Evolutionary conservation across 2,329 filamentous ascomycete genomes (phyloP), one percentile per base, ranked within the genome.

Genomic region (Drechslerella stenobrocha): DNA sequence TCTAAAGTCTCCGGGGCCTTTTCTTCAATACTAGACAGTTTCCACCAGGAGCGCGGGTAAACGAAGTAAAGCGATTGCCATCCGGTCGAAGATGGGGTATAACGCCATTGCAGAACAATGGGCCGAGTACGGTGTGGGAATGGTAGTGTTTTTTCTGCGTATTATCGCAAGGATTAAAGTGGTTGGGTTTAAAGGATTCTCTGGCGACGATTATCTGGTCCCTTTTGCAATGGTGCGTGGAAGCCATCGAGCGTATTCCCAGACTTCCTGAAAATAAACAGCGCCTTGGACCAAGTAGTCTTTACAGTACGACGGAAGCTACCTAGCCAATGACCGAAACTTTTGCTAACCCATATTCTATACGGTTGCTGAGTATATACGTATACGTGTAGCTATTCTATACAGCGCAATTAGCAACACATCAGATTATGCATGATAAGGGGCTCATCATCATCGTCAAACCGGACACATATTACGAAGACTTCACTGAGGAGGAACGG

Each of bases 121-220:
- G 63, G 40, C 55, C n/a, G 55, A 60, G 40, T 67, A 67, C 37
- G 63, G 63, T 7, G 35, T 67, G 3, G 63, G 63, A 40, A 67
- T 67, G 50, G 34, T 20, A 13, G 28, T 67, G 5, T 67, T 67
- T 24, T 44, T 53, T 6, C 42, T 69, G 13, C 30, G 64, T 9
- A 63, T 69, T 3, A 47, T 69, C 15, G 64, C 64, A 6, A 61
- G 64, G 30, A 50, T 58, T 23, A 61, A 63, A 20, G 48, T 69
- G n/a, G 64, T 69, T 22, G 64, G 64, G 2, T 48, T 69, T 28
- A 69, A 63, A 32, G 64, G 64, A 7, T 69, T 61, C 47, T 44
- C 23, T 13, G 64, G 56, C n/a, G 64, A 69, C 28, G 64, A 69
- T 26, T 69, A 69, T 28, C 52, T 69, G 1, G 48, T 69, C 13